These are phyloP conservation scores for Pulveroboletus sp. DNA, from an alignment of 768 basidiomycete species.

Conservation along the genomic window DNA sequence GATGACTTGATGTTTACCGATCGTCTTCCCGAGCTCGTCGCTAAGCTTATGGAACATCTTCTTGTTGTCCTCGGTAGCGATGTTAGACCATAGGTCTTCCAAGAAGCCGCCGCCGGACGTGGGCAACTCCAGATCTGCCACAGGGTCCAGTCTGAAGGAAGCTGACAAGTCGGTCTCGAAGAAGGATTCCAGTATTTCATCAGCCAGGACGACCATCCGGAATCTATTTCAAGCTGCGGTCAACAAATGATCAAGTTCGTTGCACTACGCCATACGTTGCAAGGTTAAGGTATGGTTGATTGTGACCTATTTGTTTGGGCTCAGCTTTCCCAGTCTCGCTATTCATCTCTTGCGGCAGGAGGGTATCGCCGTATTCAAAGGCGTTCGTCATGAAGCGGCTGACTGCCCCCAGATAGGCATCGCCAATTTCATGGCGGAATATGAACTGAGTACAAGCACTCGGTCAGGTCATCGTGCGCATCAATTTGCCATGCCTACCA, in stretches of 20 bases:
- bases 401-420: conserved; percentile 93
- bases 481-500: conserved; percentile 44
- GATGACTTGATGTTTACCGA: conserved; percentile 87
- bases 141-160: conserved; percentile 77
- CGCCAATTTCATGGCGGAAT: conserved; percentile 94
- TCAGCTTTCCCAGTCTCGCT: conserved; percentile 35
- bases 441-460: conserved; percentile 77
- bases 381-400: conserved; percentile 98
- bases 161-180: conserved; percentile 89
- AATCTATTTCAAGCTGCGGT: conserved; percentile 52
- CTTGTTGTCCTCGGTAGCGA: conserved; percentile 89
- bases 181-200: conserved; percentile 94
- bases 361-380: conserved; percentile 96
- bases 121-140: conserved; percentile 65
- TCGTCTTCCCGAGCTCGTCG: conserved; percentile 90
- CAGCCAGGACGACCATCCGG: conserved; percentile 97
- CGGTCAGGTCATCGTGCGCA: conserved; percentile 2
- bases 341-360: conserved; percentile 49
- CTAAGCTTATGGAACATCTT: conserved; percentile 91
- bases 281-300: conserved; percentile 90
- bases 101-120: conserved; percentile 57
- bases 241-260: conserved; percentile 3
- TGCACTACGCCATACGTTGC: conserved; percentile 55
- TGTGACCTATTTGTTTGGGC: conserved; percentile 56
- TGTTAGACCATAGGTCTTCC: conserved; percentile 85